Percentiles rank a stretch among this genome's conserved stretches.
Conservation (phyloP, 306 rosid genomes). For the Vicia villosa region DNA sequence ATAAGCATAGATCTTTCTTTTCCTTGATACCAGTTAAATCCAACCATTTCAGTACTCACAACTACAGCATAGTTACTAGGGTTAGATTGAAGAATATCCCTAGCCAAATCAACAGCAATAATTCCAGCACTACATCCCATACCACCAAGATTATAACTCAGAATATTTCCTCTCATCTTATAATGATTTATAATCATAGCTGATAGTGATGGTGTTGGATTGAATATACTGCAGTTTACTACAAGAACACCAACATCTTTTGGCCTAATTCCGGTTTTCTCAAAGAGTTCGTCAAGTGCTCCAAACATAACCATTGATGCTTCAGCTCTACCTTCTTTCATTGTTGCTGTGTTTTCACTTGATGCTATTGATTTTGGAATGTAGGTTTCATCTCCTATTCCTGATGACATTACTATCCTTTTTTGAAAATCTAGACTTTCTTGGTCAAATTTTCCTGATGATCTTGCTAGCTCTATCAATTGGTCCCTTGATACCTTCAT, state of each 20-base stretch:
- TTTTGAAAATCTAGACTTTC: slow-evolving; percentile 65
- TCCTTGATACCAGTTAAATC: slow-evolving; percentile 92
- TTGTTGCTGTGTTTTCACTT: slow-evolving; percentile 61
- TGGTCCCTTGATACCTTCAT: slow-evolving; percentile 72
- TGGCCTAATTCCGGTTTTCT: slow-evolving; percentile 74
- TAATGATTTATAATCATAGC: slow-evolving; percentile 98
- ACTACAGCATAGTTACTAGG: slow-evolving; percentile 90
- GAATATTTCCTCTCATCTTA: slow-evolving; percentile 92
- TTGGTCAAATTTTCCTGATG: slow-evolving; percentile 85
- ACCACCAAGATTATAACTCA: slow-evolving; percentile 93
- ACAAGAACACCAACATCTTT: slow-evolving; percentile 84
- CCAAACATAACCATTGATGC: slow-evolving; percentile 93
- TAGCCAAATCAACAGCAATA: slow-evolving; percentile 77
- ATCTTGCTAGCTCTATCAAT: slow-evolving; percentile 69
- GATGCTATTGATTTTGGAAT: slow-evolving; percentile 65
- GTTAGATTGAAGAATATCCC: slow-evolving; percentile 80
- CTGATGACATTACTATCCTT: slow-evolving; percentile 72
- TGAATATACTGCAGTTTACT: slow-evolving; percentile 94
- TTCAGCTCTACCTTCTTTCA: slow-evolving; percentile 93
- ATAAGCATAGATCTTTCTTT: slow-evolving; percentile 81
- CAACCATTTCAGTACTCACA: slow-evolving; percentile 89
- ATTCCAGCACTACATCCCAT: slow-evolving; percentile 99
- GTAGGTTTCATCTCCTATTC: slow-evolving; percentile 88
- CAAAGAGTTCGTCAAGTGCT: slow-evolving; percentile 88
- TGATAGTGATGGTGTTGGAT: slow-evolving; percentile 91